phyloP scores from a whole-genome alignment of 2,329 filamentous ascomycete genomes.

The Zymoseptoria crescenta region DNA sequence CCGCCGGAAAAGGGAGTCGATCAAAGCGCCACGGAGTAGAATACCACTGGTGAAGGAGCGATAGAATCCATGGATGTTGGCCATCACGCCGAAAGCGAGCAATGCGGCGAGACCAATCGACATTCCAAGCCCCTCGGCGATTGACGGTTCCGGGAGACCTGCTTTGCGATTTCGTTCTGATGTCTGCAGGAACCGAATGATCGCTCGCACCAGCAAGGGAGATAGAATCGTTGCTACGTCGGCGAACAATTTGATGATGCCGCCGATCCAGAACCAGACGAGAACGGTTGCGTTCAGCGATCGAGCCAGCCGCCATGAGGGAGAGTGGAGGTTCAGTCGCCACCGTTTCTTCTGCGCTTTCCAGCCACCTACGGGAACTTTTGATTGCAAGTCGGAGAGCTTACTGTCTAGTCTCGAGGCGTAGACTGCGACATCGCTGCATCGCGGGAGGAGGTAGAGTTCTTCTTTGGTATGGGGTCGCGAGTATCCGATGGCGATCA shows the following conservation, averaged over 20 bases:
- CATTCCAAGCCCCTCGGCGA: not conserved
- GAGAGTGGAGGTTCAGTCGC: not conserved
- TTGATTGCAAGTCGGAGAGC: not conserved
- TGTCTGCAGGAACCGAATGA: not conserved
- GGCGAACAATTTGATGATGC: slow-evolving; percentile 3
- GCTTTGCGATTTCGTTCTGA: not conserved
- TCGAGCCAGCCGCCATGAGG: slow-evolving; percentile 1
- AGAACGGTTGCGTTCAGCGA: slow-evolving; percentile 1
- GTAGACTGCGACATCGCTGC: not conserved
- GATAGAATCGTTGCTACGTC: slow-evolving; percentile 1
- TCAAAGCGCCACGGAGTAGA: not conserved
- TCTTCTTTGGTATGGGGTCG: not conserved
- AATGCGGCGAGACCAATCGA: not conserved
- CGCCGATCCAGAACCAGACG: slow-evolving; percentile 4
- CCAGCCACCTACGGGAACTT: not conserved
- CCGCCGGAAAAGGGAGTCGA: slow-evolving; percentile 4
- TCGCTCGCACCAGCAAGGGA: slow-evolving; percentile 1
- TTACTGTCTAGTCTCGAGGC: not conserved
- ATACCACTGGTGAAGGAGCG: slow-evolving; percentile 2
- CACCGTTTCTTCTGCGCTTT: not conserved
- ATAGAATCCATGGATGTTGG: slow-evolving; percentile 4
- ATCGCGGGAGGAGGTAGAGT: not conserved
- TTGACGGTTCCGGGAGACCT: not conserved
- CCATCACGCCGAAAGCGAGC: slow-evolving; percentile 2
- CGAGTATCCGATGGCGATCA: slow-evolving; percentile 2